Conservation (phyloP, 1,284 basidiomycete genomes). For the Fistulinella staudtii region DNA sequence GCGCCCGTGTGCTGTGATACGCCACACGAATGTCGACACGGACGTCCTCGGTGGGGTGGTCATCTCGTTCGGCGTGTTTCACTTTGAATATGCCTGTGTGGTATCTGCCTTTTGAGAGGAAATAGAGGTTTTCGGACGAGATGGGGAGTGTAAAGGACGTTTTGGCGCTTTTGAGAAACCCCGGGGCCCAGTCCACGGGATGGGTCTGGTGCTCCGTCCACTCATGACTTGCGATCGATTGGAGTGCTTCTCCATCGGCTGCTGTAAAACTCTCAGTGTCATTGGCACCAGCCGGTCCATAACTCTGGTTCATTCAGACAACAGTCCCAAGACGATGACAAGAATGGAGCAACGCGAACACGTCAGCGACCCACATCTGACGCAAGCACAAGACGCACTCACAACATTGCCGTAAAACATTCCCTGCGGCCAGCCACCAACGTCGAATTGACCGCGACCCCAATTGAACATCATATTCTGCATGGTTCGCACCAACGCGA, state of each 20-base stretch:
- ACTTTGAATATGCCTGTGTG: slow-evolving; percentile 31
- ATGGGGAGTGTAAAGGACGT: slow-evolving; percentile 35
- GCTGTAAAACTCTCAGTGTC: too few relatives aligned
- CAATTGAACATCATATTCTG: too few relatives aligned
- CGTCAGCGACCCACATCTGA: too few relatives aligned
- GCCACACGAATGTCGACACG: slow-evolving; percentile 33
- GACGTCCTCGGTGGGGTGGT: slow-evolving; percentile 21
- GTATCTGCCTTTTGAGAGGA: slow-evolving; percentile 35
- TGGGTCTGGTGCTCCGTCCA: slow-evolving; percentile 13
- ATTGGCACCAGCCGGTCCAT: too few relatives aligned
- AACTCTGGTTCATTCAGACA: too few relatives aligned
- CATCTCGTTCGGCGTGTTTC: slow-evolving; percentile 15
- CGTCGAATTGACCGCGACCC: too few relatives aligned
- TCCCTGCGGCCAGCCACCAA: too few relatives aligned
- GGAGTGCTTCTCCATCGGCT: slow-evolving; percentile 17
- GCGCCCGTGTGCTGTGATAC: slow-evolving; percentile 25
- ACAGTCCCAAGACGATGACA: too few relatives aligned
- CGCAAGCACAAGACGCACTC: too few relatives aligned
- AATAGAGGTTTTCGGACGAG: slow-evolving; percentile 31
- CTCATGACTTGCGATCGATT: slow-evolving; percentile 8
- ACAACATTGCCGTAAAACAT: too few relatives aligned
- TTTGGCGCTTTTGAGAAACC: slow-evolving; percentile 17
- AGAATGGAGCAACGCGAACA: too few relatives aligned
- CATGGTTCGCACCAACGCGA: too few relatives aligned
- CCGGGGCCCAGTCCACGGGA: slow-evolving; percentile 21